Evolutionary conservation across 805 yeast species (phyloP), one percentile per base, ranked within the genome.

Genomic region (Maudiozyma pseudohumilis): DNA sequence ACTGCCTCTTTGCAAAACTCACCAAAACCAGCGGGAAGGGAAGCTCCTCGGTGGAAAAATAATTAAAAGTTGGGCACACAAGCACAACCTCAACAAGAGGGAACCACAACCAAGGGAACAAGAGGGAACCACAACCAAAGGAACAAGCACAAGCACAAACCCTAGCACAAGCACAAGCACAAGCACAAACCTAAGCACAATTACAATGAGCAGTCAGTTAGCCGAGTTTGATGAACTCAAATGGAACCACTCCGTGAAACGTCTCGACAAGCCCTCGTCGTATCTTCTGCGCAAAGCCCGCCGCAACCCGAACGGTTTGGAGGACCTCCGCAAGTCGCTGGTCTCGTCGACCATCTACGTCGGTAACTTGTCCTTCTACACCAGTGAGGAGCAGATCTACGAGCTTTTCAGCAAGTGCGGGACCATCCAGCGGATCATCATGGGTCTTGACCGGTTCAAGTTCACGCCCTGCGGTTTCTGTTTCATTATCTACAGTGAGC

Each of bases 381-480:
- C 97, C 3, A 82, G 95, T 1, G 98, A 92, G 58, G 98, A 92
- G 56, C 96, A 89, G 60, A 75, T 89, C 12, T 80, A 78, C 56
- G 97, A 88, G 59, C 62, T 92, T 36, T 86, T 92, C 53, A 72
- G 81, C 43, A 80, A 81, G 57, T 77, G 84, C 47, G 97, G 96
- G 1, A 66, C 74, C 12, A 77, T 89, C 28, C 75, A 75, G 46
- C 70, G 80, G 52, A 83, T 88, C 29, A 77, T 89, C 36, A 92
- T 92, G 97, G 98, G 98, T 0, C 70, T 92, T 26, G 96, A 92
- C 58, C 71, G 96, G 46, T 79, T 80, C 56, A 81, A 83, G 47
- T 76, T 80, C 51, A 88, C 96, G 1, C 98, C 98, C 2, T 88
- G 97, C 56, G 97, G 98, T 13, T 89, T 92, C 59, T 88, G 96